phyloP scores from a whole-genome alignment of 306 rosid genomes.

The Trichosanthes cucumerina region DNA sequence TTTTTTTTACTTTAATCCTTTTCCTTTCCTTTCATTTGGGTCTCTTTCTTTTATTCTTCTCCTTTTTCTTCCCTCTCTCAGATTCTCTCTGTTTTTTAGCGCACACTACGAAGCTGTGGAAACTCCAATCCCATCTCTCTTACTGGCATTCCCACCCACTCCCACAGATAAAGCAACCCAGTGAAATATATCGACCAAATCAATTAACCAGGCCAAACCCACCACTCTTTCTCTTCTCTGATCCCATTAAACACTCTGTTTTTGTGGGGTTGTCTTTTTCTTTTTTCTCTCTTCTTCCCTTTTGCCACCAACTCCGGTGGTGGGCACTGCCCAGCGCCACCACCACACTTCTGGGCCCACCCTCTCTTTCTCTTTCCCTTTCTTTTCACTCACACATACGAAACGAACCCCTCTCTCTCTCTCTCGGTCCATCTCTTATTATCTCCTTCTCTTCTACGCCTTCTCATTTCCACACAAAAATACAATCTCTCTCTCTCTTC shows the following conservation, averaged over 20 bases:
- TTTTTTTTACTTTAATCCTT: not conserved
- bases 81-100: not conserved
- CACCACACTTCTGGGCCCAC: constrained; percentile 16
- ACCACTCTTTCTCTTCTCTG: not conserved
- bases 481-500: constrained; percentile 12
- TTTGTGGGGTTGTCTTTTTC: not conserved
- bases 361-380: not conserved
- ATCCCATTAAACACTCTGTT: not conserved
- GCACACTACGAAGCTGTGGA: not conserved
- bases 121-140: not conserved
- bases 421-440: not conserved
- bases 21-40: not conserved
- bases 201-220: not conserved
- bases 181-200: not conserved
- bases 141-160: not conserved
- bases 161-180: not conserved
- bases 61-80: not conserved
- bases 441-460: constrained; percentile 66
- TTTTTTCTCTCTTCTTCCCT: not conserved
- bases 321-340: constrained; percentile 15
- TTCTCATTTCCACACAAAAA: constrained; percentile 30
- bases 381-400: not conserved
- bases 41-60: not conserved
- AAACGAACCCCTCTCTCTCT: not conserved
- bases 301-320: constrained; percentile 16